Evolutionary conservation across 2,329 filamentous ascomycete genomes (phyloP).

Genomic region (Gaeumannomyces sp.): DNA sequence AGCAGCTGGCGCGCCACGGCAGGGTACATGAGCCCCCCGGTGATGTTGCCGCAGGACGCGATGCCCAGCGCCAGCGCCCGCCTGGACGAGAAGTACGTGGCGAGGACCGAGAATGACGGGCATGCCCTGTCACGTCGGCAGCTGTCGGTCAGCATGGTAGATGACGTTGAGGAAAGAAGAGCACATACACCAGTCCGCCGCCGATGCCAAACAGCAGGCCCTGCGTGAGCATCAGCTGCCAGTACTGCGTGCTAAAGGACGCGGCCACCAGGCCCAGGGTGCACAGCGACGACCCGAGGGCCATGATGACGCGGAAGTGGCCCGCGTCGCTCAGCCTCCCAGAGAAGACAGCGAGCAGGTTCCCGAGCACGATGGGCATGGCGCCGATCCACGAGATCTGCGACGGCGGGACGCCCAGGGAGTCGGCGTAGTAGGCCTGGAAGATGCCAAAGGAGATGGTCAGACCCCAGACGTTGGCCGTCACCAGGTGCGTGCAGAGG

Average conservation of each 20-base stretch:
- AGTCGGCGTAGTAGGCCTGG: slow-evolving; percentile 18
- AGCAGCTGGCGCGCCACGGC: slow-evolving; percentile 30
- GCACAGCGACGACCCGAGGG: slow-evolving; percentile 11
- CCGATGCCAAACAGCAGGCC: slow-evolving; percentile 30
- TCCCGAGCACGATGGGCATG: slow-evolving; percentile 14
- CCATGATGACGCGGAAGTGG: slow-evolving; percentile 14
- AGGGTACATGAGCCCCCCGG: slow-evolving; percentile 33
- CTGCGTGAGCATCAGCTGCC: slow-evolving; percentile 26
- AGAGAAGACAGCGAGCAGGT: slow-evolving; percentile 12
- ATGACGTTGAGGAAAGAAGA: neutral
- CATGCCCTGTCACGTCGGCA: slow-evolving; percentile 15
- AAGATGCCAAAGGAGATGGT: slow-evolving; percentile 19
- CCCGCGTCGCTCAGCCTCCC: slow-evolving; percentile 17
- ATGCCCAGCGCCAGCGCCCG: slow-evolving; percentile 27
- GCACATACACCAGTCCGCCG: slow-evolving; percentile 25
- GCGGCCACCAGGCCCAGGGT: slow-evolving; percentile 14
- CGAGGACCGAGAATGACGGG: slow-evolving; percentile 28
- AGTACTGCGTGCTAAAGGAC: slow-evolving; percentile 14
- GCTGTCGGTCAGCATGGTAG: neutral
- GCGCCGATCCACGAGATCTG: slow-evolving; percentile 19
- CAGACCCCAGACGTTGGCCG: slow-evolving; percentile 17
- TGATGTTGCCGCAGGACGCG: slow-evolving; percentile 26
- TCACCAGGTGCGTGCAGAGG: slow-evolving; percentile 21
- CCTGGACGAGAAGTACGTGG: slow-evolving; percentile 30
- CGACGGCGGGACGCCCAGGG: slow-evolving; percentile 13